phyloP scores from a whole-genome alignment of 73 alveolate genomes.

The Durusdinium trenchii region DNA sequence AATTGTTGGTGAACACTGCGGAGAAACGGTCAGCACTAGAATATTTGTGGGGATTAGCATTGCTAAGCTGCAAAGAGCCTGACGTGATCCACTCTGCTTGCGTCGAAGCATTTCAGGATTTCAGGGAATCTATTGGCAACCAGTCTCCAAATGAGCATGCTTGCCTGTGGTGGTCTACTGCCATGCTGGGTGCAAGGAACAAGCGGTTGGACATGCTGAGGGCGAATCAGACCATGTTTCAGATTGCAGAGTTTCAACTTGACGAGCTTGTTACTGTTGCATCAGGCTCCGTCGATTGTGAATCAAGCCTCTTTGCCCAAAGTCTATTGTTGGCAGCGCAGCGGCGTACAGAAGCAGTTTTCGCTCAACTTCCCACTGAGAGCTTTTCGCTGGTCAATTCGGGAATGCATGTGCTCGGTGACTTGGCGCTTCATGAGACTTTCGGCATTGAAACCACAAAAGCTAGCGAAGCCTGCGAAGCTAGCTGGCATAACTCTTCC shows the following conservation, averaged over 20 bases:
- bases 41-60: constrained; percentile 57
- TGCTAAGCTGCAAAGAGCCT: constrained; percentile 30
- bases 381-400: constrained; percentile 6
- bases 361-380: background rate
- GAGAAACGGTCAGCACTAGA: constrained; percentile 40
- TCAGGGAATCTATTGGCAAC: background rate
- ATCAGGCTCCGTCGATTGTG: background rate
- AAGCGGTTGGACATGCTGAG: background rate
- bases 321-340: background rate
- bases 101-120: background rate
- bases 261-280: constrained; percentile 55
- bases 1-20: constrained; percentile 8
- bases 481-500: too few relatives aligned
- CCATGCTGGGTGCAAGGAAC: constrained; percentile 18
- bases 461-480: too few relatives aligned
- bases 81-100: constrained; percentile 20
- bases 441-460: background rate
- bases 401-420: constrained; percentile 80
- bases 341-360: background rate
- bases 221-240: background rate
- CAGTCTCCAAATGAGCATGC: background rate
- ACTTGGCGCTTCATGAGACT: background rate
- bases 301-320: too few relatives aligned
- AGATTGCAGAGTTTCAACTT: constrained; percentile 28
- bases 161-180: constrained; percentile 53